A percentile compares a stretch with the other conserved stretches of the same genome.
Conservation (phyloP, 2,329 filamentous ascomycete genomes). For the Huntiella moniliformis region DNA sequence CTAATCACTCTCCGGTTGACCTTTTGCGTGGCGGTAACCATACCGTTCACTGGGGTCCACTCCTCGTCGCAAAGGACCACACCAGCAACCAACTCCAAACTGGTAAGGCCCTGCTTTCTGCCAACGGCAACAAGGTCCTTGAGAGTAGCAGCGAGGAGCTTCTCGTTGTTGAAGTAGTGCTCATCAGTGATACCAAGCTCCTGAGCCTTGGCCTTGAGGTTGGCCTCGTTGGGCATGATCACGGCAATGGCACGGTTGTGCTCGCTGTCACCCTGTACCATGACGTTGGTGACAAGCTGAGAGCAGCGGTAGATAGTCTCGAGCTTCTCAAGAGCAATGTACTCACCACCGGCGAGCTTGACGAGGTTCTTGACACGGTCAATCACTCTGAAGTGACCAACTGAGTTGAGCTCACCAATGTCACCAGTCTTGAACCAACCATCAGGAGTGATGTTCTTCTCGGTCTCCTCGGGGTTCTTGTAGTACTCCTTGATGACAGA, state of each 20-base stretch:
- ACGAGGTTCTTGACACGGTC: conserved; percentile 97
- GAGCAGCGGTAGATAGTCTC: conserved; percentile 76
- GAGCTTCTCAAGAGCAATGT: conserved; percentile 90
- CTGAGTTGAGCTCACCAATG: conserved; percentile 69
- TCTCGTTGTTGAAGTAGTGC: conserved; percentile 47
- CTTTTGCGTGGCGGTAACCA: conserved; percentile 44
- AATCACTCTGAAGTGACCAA: conserved; percentile 70
- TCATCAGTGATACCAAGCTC: conserved; percentile 45
- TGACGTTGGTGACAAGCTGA: conserved; percentile 67
- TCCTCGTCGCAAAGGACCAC: conserved; percentile 69
- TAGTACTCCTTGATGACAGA: conserved; percentile 64
- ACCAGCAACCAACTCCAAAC: conserved; percentile 57
- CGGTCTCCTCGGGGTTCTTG: conserved; percentile 70
- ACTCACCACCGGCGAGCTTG: conserved; percentile 89
- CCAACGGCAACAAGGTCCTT: conserved; percentile 51
- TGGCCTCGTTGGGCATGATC: conserved; percentile 49
- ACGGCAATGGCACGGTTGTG: conserved; percentile 67
- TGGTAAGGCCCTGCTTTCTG: conserved; percentile 44
- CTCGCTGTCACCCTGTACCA: conserved; percentile 61
- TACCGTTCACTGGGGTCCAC: conserved; percentile 61
- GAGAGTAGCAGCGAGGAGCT: conserved; percentile 39
- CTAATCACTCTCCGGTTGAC: conserved; percentile 35
- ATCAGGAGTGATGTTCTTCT: conserved; percentile 56
- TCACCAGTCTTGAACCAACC: conserved; percentile 97
- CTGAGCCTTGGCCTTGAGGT: conserved; percentile 39